Percentiles rank a stretch among this genome's conserved stretches.
Conservation (phyloP, 345 rosid genomes). For the Camelina hispida region DNA sequence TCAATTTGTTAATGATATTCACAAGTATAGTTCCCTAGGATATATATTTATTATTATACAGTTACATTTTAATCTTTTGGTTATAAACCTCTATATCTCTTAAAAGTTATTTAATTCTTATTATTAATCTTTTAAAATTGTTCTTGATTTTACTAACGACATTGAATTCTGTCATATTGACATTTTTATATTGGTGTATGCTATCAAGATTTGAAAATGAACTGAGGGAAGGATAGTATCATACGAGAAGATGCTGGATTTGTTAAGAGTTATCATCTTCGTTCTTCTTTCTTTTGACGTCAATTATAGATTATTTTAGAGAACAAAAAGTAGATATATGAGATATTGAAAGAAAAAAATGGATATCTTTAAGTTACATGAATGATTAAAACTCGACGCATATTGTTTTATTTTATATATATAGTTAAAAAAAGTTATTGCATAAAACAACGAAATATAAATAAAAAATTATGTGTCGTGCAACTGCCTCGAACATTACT, state of each 20-base stretch:
- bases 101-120: background rate
- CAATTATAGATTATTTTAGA: background rate
- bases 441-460: background rate
- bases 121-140: background rate
- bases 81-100: background rate
- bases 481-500: constrained; percentile 34
- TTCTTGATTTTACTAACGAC: background rate
- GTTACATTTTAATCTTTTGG: too few species aligned
- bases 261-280: background rate
- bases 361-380: background rate
- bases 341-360: background rate
- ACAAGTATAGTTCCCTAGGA: background rate
- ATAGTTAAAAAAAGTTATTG: background rate
- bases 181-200: background rate
- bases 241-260: constrained; percentile 12
- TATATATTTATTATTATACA: too few species aligned
- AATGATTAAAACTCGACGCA: background rate
- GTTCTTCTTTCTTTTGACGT: background rate
- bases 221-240: too few species aligned
- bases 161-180: too few species aligned
- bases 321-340: constrained; percentile 7
- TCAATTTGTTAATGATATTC: constrained; percentile 1
- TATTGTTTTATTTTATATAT: background rate
- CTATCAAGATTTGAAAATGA: background rate
- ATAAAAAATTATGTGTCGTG: background rate